Evolutionary conservation across 2,329 filamentous ascomycete species (phyloP), one percentile per base, ranked within the genome.

Genomic region (Metarhizium humberi): DNA sequence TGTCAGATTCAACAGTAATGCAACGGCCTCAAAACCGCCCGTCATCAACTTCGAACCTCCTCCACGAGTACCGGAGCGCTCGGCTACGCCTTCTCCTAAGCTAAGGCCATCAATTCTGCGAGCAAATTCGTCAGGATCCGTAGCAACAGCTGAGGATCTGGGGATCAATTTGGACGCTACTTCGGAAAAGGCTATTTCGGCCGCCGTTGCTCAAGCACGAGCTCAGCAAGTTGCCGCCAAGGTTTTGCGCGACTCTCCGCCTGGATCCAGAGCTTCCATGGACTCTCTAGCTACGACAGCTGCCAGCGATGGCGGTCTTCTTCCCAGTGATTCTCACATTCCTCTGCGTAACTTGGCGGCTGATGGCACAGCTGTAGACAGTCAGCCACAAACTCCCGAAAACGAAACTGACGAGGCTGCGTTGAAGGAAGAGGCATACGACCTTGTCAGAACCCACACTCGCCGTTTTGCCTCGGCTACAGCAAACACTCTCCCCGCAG

Each of bases 1-100:
- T 32, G 75, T 78, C 32, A 70, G 75, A 6, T 78, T 78, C 60
- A 77, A 77, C 61, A 78, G 74, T 64, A 72, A 68, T 55, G 72
- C 74, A 32, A 72, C 62, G 18, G 65, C 62, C 25, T 67, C 61
- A 45, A 67, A 58, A 56, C 68, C 61, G 50, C 64, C 59, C 11
- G 53, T 57, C 29, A 50, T 54, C 48, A 57, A 62, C n/a, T 54
- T 58, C 34, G 54, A 50, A 38, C 29, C 47, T 30, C 51, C 50
- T 25, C 14, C 51, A 16, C 36, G 29, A 42, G 14, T 43, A 29
- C 38, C 46, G 10, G 54, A 56, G 43, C 50, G 47, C 18, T 29
- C 29, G 10, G 36, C 56, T 47, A 56, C 55, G 32, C 57, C 61
- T n/a, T 55, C 59, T 40, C 53, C 66, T 1, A 69, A 64, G 51